A percentile compares a stretch with the other conserved stretches of the same genome.
These are phyloP conservation scores for Sparassis latifolia DNA, from an alignment of 1,284 basidiomycete genomes.

Conservation along the genomic window DNA sequence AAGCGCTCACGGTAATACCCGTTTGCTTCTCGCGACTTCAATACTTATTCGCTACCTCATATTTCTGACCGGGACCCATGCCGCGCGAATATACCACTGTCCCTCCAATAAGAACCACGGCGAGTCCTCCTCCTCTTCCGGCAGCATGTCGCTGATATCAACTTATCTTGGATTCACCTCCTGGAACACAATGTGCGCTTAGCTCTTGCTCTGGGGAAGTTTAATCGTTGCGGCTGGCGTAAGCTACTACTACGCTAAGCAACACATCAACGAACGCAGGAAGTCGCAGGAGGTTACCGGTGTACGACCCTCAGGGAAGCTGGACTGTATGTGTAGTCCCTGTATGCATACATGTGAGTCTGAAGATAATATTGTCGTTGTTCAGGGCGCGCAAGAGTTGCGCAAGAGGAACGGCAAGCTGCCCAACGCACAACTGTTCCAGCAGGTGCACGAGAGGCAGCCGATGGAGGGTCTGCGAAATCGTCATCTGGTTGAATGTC, in stretches of 20 bases:
- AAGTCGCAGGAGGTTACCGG: conserved; percentile 26
- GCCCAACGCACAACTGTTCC: too few species aligned
- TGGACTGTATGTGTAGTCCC: conserved; percentile 28
- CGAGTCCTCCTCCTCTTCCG: conserved; percentile 10
- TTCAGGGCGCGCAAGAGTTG: neutral
- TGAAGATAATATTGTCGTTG: neutral
- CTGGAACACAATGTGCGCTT: neutral
- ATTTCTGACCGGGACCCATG: too few species aligned
- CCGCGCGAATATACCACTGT: too few species aligned
- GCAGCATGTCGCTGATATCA: too few species aligned
- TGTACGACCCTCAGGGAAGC: conserved; percentile 29
- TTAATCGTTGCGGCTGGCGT: conserved; percentile 38
- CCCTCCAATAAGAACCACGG: conserved; percentile 16
- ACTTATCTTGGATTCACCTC: neutral
- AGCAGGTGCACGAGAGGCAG: too few species aligned
- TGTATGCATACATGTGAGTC: neutral
- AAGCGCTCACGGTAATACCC: too few species aligned
- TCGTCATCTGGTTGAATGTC: too few species aligned
- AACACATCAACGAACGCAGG: conserved; percentile 35
- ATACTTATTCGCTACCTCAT: too few species aligned
- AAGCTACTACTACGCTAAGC: conserved; percentile 40
- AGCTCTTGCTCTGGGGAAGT: conserved; percentile 28
- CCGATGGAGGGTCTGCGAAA: too few species aligned
- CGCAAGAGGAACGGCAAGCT: neutral
- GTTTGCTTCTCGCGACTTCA: too few species aligned